Evolutionary conservation across 495 filamentous ascomycete species (phyloP).

Genomic region (Talaromyces trachyspermus): DNA sequence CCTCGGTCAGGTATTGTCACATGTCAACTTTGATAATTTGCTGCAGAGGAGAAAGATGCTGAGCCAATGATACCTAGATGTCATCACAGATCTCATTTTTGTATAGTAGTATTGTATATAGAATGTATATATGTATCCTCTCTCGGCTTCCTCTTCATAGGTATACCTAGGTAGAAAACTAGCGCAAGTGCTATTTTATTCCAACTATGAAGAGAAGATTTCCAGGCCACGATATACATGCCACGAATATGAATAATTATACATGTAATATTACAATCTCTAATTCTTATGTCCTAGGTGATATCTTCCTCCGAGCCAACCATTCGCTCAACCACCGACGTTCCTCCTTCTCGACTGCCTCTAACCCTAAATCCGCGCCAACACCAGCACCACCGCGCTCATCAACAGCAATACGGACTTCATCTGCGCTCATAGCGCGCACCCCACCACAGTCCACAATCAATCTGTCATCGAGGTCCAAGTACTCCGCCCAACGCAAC

Average conservation of each 20-base stretch:
- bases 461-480: constrained; percentile 52
- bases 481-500: constrained; percentile 37
- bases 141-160: no score
- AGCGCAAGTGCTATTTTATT: no score
- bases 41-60: constrained; percentile 7
- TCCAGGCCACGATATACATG: not conserved
- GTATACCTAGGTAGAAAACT: no score
- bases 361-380: constrained; percentile 10
- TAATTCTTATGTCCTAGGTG: no score
- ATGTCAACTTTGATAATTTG: constrained; percentile 30
- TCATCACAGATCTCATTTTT: not conserved
- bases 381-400: constrained; percentile 36
- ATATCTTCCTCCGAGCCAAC: constrained; percentile 20
- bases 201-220: no score
- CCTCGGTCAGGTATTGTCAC: constrained; percentile 20
- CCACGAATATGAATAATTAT: not conserved
- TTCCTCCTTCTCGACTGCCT: constrained; percentile 21
- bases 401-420: constrained; percentile 50
- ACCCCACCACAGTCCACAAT: constrained; percentile 47
- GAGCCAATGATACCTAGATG: not conserved
- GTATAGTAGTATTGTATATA: not conserved
- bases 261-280: not conserved
- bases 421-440: constrained; percentile 38
- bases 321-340: constrained; percentile 34
- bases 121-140: no score